Evolutionary conservation across 2,329 filamentous ascomycete species (phyloP).

Genomic region (Cytospora schulzeri): DNA sequence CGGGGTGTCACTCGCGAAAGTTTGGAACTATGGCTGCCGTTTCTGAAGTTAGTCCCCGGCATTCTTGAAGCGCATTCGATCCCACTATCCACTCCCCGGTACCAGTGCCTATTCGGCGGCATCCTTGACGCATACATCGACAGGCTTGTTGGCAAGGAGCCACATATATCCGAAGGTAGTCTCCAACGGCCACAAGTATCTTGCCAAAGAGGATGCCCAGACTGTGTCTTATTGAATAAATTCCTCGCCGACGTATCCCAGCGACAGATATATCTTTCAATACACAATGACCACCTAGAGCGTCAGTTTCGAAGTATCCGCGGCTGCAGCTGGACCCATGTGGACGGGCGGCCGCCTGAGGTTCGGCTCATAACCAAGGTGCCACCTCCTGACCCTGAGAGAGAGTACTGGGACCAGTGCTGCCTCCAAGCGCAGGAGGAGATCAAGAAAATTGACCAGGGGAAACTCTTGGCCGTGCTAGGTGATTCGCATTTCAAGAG

Average conservation of each 20-base stretch:
- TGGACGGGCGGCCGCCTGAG: not conserved
- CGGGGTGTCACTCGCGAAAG: not conserved
- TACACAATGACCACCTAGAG: not conserved
- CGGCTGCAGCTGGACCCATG: not conserved
- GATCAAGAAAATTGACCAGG: not conserved
- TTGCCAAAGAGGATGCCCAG: not conserved
- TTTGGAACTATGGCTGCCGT: not conserved
- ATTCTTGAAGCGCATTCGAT: not conserved
- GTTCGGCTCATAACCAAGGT: not conserved
- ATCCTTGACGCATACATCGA: not conserved
- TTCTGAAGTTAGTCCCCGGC: not conserved
- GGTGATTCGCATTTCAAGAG: not conserved
- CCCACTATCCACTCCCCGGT: not conserved
- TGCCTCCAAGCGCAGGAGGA: not conserved
- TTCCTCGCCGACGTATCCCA: not conserved
- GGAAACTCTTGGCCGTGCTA: not conserved
- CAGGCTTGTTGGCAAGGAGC: not conserved
- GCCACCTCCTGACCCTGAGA: too few species aligned
- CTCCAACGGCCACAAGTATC: not conserved
- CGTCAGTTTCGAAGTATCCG: not conserved
- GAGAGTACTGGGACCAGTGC: not conserved
- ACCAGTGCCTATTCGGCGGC: not conserved
- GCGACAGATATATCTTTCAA: not conserved
- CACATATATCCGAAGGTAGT: not conserved
- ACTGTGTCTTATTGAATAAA: not conserved